These are phyloP conservation scores for Leccinum subgranulosum DNA, from an alignment of 768 basidiomycete species.

Conservation along the genomic window DNA sequence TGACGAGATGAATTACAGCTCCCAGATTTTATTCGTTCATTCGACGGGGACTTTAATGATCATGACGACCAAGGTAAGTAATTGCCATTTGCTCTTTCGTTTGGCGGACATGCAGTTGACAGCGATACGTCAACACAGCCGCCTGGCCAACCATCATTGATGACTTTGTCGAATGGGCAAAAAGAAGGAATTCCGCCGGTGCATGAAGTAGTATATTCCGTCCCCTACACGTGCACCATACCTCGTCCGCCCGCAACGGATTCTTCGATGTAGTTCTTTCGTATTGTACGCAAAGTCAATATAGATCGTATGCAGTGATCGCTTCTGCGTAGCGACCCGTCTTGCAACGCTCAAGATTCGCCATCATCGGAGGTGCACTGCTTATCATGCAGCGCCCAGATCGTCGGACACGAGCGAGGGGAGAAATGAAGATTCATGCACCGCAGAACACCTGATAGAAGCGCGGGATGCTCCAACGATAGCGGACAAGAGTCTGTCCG, in stretches of 20 bases:
- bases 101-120: not conserved
- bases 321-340: not conserved
- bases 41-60: conserved; percentile 67
- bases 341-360: conserved; percentile 5
- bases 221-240: conserved; percentile 2
- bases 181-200: conserved; percentile 25
- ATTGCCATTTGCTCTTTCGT: conserved; percentile 13
- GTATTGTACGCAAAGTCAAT: conserved; percentile 3
- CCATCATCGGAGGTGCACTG: conserved; percentile 3
- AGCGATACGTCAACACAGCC: conserved; percentile 38
- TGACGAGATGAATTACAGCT: conserved; percentile 46
- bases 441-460: conserved; percentile 19
- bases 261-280: not conserved
- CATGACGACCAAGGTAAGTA: conserved; percentile 79
- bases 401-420: conserved; percentile 25
- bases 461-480: conserved; percentile 22
- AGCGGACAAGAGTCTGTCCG: conserved; percentile 23
- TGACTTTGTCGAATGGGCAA: conserved; percentile 73
- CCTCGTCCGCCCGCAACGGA: conserved; percentile 1
- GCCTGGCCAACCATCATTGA: conserved; percentile 90
- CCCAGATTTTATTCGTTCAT: conserved; percentile 71
- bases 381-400: conserved; percentile 3
- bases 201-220: conserved; percentile 2
- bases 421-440: conserved; percentile 31
- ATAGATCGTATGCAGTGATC: conserved; percentile 1